Base-by-base conservation (phyloP, 768 basidiomycete species). In the Boletus patriciae region DNA sequence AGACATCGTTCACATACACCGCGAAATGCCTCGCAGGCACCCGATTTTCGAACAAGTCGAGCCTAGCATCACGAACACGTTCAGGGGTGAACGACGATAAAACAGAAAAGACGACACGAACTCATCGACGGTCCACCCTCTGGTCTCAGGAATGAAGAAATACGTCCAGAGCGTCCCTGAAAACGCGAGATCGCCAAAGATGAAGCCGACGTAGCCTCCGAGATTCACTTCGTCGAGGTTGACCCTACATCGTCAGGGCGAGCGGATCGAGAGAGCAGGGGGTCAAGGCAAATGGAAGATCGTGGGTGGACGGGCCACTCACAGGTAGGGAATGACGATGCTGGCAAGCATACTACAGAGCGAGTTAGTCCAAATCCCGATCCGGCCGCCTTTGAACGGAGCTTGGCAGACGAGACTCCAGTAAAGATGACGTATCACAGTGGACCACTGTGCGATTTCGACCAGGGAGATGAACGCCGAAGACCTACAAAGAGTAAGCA, bases 341-440 rank as follows among this genome's bases (percentile, higher is more conserved):
- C 60, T 71, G 38, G 55, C 57, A 2, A 70, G n/a, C 67, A 71
- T 62, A 25, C 25, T 4, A 25, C 25, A 25, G 25, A 71, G 57
- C 27, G 67, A 66, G 37, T 65, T 69, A 27, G 60, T 62, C 59
- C 56, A 65, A 6, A 69, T 62, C 2, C 70, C 63, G 7, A 67
- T 59, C 70, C 61, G n/a, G 67, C 65, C 31, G 67, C 71, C 55
- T 67, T 70, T 16, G 68, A 71, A 31, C 70, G 65, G 12, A 71
- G 58, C 52, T 70, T 70, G 34, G 68, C 61, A 15, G 69, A 69
- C 15, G 69, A 69, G 31, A 70, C 58, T 41, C 71, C 69, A 3
- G 65, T 58, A 50, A 67, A 71, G 43, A 67, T 65, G 51, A 69
- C 67, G 23, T 62, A 71, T 23, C 55, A 65, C 5, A 71, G 40